Base-by-base conservation (phyloP, 441 rosid species). In the Erysimum cheiri region DNA sequence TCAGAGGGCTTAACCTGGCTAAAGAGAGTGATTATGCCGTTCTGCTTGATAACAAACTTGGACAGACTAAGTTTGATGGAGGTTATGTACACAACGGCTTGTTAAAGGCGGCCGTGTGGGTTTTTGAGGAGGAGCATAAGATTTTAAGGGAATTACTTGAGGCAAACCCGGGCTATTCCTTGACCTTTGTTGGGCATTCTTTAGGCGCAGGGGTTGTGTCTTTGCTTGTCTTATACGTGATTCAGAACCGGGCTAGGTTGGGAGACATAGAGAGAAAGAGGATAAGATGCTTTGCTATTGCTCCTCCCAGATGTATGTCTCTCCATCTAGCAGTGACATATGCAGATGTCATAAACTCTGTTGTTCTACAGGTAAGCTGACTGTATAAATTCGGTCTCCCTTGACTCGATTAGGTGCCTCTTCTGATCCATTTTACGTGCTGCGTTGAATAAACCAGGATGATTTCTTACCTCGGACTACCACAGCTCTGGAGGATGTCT, bases 381-480 rank as follows among this genome's bases (percentile, higher is more conserved):
- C 39, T 24, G 37, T 56, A 17, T 40, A 22, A 4, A 48, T 37
- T 0, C 37, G 15, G 64, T 11, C 33, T 62, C 50, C 72, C 24
- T 19, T 65, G 52, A 39, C 47, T 10, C 28, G 26, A 19, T 52
- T 19, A 24, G 37, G 31, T 39, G 13, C 29, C 15, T 53, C 58
- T 66, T 46, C 70, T 67, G 50, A 71, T 67, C 33, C 14, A 2
- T 57, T 60, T 56, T 63, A 48, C 53, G 31, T 48, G 31, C 53
- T 48, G 53, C 53, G 10, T 12, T 48, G 22, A 53, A 69, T 82
- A 81, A 66, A 75, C 47, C 82, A 92, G 98, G 97, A 93, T 80
- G 97, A 90, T 77, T 93, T 93, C 82, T 80, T 93, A 75, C 97
- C 97, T 64, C 91, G 97, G 67, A 78, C 98, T 17, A 89, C 96